Conservation (phyloP, 345 rosid genomes). For the Salix caprea region DNA sequence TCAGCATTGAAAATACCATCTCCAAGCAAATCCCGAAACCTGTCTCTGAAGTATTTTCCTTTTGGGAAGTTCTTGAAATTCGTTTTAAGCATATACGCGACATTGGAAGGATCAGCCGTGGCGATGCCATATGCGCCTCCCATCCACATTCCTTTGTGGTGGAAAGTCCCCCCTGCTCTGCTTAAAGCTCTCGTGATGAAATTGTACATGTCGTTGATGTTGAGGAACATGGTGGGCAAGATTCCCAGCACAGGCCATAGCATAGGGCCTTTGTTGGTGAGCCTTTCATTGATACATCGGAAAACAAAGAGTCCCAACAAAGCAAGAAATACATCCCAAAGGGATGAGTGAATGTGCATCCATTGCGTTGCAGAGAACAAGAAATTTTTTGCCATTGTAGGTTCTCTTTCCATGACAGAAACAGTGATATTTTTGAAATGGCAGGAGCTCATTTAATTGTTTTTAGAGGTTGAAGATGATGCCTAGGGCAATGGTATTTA, state of each 20-base stretch:
- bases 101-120: conserved; percentile 49
- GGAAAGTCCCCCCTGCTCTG: conserved; percentile 46
- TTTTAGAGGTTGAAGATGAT: not conserved
- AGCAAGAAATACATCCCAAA: conserved; percentile 44
- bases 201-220: conserved; percentile 26
- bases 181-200: conserved; percentile 44
- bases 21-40: conserved; percentile 62
- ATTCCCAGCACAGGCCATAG: conserved; percentile 67
- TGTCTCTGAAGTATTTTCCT: conserved; percentile 56
- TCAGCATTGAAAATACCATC: conserved; percentile 71
- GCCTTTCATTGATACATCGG: conserved; percentile 41
- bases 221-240: conserved; percentile 33
- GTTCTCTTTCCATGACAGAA: not conserved
- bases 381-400: conserved; percentile 1
- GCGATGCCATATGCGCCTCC: conserved; percentile 49
- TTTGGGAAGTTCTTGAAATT: conserved; percentile 69
- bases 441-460: not conserved
- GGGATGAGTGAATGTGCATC: conserved; percentile 22
- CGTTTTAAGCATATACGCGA: conserved; percentile 63
- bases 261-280: conserved; percentile 53
- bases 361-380: conserved; percentile 17
- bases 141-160: conserved; percentile 51
- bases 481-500: not conserved
- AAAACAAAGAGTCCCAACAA: conserved; percentile 46
- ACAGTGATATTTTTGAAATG: not conserved